These are phyloP conservation scores for Apophysomyces elegans DNA, from an alignment of 371 early-diverging fungal genomes.

Conservation along the genomic window DNA sequence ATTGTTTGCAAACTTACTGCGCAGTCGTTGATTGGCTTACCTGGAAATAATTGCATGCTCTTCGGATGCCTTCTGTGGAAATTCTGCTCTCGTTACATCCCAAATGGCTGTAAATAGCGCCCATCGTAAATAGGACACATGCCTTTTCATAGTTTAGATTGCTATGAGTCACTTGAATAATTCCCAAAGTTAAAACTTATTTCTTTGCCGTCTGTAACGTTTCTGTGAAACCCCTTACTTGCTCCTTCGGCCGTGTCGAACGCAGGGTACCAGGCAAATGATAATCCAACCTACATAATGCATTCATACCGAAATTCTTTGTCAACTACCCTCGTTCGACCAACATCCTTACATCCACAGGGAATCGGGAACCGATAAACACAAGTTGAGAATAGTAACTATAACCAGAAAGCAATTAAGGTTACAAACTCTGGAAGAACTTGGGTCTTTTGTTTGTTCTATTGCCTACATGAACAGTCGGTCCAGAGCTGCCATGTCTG, in stretches of 20 bases:
- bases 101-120: constrained; percentile 80
- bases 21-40: constrained; percentile 34
- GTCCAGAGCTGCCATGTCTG: constrained; percentile 24
- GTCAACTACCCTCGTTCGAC: background rate
- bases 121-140: constrained; percentile 83
- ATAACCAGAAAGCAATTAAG: background rate
- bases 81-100: constrained; percentile 68
- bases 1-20: too few relatives aligned
- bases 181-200: background rate
- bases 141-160: constrained; percentile 88
- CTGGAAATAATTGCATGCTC: constrained; percentile 82
- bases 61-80: constrained; percentile 76
- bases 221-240: constrained; percentile 15
- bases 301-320: background rate
- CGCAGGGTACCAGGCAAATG: constrained; percentile 20
- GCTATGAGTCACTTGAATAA: constrained; percentile 44
- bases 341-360: constrained; percentile 37
- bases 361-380: constrained; percentile 48
- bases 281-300: constrained; percentile 19
- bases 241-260: constrained; percentile 18
- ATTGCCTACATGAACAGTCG: constrained; percentile 31
- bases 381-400: constrained; percentile 52
- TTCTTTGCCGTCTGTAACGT: background rate
- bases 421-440: too few relatives aligned
- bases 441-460: background rate